Percentiles rank a stretch among this genome's conserved stretches.
Conservation (phyloP, 1,139 yeast species). For the Zhuliangozyma blackwelliae region DNA sequence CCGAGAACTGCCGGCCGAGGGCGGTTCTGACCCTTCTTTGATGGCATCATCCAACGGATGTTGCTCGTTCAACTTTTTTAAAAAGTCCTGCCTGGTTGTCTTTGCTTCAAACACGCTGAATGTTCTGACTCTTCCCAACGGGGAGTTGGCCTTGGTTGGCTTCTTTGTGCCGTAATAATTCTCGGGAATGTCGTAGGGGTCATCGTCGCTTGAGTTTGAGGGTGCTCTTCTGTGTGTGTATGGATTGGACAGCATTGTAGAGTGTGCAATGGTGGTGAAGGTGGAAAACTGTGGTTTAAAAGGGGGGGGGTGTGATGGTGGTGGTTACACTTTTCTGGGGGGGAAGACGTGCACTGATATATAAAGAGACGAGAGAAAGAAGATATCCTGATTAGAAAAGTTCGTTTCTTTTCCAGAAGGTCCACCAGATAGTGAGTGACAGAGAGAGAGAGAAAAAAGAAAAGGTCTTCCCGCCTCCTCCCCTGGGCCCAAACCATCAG, state of each 20-base stretch:
- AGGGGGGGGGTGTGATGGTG: not conserved
- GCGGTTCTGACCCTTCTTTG: slow-evolving; percentile 9
- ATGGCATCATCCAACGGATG: slow-evolving; percentile 6
- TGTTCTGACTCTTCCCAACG: slow-evolving; percentile 47
- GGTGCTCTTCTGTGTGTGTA: slow-evolving; percentile 19
- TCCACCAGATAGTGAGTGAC: too few relatives aligned
- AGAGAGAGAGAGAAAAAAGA: too few relatives aligned
- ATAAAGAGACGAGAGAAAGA: too few relatives aligned
- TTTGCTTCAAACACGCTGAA: slow-evolving; percentile 39
- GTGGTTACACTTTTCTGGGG: too few relatives aligned
- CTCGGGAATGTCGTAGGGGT: slow-evolving; percentile 67
- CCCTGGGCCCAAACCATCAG: too few relatives aligned
- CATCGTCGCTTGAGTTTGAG: slow-evolving; percentile 37
- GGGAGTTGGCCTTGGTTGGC: slow-evolving; percentile 29
- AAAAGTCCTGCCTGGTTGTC: slow-evolving; percentile 9
- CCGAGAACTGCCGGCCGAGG: slow-evolving; percentile 5
- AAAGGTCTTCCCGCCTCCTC: too few relatives aligned
- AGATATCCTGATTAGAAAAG: too few relatives aligned
- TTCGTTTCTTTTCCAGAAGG: too few relatives aligned
- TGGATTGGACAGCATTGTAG: slow-evolving; percentile 6
- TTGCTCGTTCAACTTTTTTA: slow-evolving; percentile 7
- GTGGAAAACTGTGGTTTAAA: too few relatives aligned
- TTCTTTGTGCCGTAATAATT: slow-evolving; percentile 63
- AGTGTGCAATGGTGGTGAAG: not conserved
- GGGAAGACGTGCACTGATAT: not conserved